Conservation (phyloP, 2,329 filamentous ascomycete genomes). For the Colletotrichum theobromicola region DNA sequence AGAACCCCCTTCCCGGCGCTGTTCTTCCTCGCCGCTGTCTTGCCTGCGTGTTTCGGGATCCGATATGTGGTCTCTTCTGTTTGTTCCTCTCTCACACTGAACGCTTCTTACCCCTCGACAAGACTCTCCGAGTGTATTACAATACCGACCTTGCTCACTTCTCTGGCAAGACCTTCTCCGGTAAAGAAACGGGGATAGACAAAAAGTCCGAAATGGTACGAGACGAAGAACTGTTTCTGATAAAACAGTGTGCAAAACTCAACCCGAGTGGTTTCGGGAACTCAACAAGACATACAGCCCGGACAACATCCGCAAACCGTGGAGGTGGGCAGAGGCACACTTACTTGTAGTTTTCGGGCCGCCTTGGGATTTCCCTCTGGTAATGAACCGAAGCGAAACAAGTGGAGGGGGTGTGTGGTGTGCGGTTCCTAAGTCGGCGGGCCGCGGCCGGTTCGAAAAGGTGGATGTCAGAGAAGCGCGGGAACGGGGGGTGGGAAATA, state of each 20-base stretch:
- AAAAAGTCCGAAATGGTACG: neutral
- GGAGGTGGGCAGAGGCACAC: neutral
- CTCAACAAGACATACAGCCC: neutral
- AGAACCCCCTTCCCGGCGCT: neutral
- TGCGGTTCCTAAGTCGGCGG: neutral
- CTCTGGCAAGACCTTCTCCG: neutral
- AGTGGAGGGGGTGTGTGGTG: neutral
- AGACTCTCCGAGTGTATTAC: neutral
- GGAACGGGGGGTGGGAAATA: neutral
- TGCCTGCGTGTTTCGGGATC: neutral
- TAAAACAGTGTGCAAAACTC: neutral
- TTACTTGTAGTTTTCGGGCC: conserved; percentile 7
- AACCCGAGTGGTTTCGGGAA: neutral
- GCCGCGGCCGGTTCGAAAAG: neutral
- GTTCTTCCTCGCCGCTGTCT: neutral
- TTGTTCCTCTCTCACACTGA: neutral
- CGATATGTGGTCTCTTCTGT: neutral
- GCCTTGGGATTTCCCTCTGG: neutral
- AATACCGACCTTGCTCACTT: neutral
- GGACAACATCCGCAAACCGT: neutral
- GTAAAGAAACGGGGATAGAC: neutral
- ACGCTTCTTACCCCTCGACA: neutral
- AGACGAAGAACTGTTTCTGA: neutral
- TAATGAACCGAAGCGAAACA: neutral
- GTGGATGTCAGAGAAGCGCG: neutral